Conservation (phyloP, 257 asterid genomes). For the Coffea eugenioides region DNA sequence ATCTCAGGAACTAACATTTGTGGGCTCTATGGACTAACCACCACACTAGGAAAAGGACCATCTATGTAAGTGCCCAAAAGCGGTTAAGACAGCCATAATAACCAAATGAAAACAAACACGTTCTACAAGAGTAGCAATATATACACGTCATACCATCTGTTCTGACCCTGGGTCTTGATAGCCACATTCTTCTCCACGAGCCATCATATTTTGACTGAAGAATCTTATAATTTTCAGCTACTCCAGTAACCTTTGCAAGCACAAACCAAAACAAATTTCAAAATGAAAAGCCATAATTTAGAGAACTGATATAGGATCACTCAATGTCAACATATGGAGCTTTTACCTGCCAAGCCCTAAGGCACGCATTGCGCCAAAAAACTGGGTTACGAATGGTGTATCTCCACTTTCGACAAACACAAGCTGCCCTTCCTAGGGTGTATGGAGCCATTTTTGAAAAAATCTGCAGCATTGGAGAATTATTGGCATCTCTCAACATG, state of each 20-base stretch:
- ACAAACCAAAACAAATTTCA: conserved; percentile 11
- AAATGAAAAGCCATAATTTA: conserved; percentile 6
- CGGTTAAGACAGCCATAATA: not conserved
- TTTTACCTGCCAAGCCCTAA: conserved; percentile 89
- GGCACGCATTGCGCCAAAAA: conserved; percentile 92
- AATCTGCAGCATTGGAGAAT: conserved; percentile 42
- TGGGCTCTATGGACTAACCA: not conserved
- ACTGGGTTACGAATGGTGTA: conserved; percentile 88
- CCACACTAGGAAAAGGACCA: not conserved
- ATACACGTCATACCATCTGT: conserved; percentile 63
- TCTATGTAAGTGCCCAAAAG: not conserved
- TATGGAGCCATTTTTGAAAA: conserved; percentile 74
- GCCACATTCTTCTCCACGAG: conserved; percentile 99
- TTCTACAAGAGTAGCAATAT: not conserved
- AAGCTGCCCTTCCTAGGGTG: conserved; percentile 81
- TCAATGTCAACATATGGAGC: conserved; percentile 6
- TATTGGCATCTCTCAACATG: not conserved
- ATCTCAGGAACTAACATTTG: not conserved
- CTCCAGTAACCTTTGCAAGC: conserved; percentile 50
- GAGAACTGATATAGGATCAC: not conserved
- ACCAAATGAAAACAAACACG: not conserved
- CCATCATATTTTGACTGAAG: conserved; percentile 69
- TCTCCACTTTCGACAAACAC: conserved; percentile 98
- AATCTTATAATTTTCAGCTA: conserved; percentile 66
- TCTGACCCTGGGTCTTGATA: conserved; percentile 86